phyloP scores from a whole-genome alignment of 1,284 basidiomycete genomes.

The Psilocybe mexicana region DNA sequence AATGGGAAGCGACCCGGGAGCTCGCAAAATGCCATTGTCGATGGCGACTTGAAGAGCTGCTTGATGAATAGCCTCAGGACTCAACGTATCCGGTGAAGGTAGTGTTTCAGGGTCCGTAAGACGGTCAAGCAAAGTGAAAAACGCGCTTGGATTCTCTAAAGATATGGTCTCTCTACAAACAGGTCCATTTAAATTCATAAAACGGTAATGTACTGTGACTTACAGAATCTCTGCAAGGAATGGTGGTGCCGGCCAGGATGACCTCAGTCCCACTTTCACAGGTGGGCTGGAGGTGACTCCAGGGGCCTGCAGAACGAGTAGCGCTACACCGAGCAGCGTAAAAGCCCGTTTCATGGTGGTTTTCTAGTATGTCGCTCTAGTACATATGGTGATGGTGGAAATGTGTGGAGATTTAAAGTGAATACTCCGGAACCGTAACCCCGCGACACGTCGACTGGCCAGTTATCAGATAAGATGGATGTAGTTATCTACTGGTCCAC shows the following conservation, averaged over 20 bases:
- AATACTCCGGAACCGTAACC: not conserved
- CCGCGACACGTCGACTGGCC: constrained; percentile 20
- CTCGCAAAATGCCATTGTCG: constrained; percentile 46
- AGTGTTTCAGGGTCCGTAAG: constrained; percentile 54
- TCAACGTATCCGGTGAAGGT: constrained; percentile 34
- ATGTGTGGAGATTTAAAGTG: not conserved
- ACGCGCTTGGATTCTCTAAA: constrained; percentile 65
- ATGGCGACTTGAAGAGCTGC: constrained; percentile 53
- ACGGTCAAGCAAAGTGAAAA: constrained; percentile 69
- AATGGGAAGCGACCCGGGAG: constrained; percentile 48
- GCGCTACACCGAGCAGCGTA: constrained; percentile 21
- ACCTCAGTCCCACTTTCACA: constrained; percentile 75
- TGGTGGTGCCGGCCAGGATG: constrained; percentile 80
- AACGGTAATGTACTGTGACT: constrained; percentile 30
- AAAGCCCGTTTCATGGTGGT: constrained; percentile 24
- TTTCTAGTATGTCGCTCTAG: constrained; percentile 10
- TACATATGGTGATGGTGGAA: constrained; percentile 16
- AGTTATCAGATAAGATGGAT: constrained; percentile 21
- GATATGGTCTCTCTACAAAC: constrained; percentile 45
- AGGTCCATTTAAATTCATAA: constrained; percentile 10
- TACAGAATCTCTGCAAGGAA: constrained; percentile 83
- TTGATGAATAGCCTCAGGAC: constrained; percentile 56
- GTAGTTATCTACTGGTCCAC: constrained; percentile 2
- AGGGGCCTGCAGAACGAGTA: constrained; percentile 23
- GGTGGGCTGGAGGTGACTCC: constrained; percentile 53